phyloP scores from a whole-genome alignment of 2,329 filamentous ascomycete species.

The Epichloe amarillans region DNA sequence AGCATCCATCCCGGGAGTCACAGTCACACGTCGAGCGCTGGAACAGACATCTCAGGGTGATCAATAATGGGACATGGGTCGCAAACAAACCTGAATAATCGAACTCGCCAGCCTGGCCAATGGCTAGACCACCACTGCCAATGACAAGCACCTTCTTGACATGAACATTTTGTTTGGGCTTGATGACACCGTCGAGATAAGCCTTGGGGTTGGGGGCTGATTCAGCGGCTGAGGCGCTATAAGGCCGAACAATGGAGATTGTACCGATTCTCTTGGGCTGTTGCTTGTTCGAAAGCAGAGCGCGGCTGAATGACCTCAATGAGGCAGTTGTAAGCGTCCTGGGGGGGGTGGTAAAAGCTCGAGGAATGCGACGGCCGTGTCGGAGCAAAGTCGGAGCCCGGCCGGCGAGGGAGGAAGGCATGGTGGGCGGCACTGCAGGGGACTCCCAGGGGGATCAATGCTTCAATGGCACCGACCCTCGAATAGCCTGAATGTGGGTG shows the following conservation, averaged over 20 bases:
- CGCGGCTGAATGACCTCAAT: slow-evolving; percentile 19
- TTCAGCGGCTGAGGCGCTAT: slow-evolving; percentile 38
- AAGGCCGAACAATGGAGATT: slow-evolving; percentile 28
- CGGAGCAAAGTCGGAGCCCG: slow-evolving; percentile 45
- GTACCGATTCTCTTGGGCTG: slow-evolving; percentile 34
- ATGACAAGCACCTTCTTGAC: slow-evolving; percentile 97
- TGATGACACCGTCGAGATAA: slow-evolving; percentile 76
- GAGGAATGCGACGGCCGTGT: slow-evolving; percentile 36
- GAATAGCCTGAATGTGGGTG: slow-evolving; percentile 18
- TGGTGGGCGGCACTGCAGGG: slow-evolving; percentile 26
- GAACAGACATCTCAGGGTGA: neutral
- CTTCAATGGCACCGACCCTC: slow-evolving; percentile 21
- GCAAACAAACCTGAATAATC: slow-evolving; percentile 77
- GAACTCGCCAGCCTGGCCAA: slow-evolving; percentile 96
- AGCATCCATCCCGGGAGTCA: neutral
- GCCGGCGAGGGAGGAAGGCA: slow-evolving; percentile 33
- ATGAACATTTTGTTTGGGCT: slow-evolving; percentile 65
- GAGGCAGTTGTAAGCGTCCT: slow-evolving; percentile 30
- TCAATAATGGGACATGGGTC: neutral
- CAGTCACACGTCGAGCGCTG: neutral
- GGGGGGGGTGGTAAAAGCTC: slow-evolving; percentile 28
- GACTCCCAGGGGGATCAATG: slow-evolving; percentile 21
- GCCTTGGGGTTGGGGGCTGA: slow-evolving; percentile 70
- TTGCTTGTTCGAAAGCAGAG: slow-evolving; percentile 18
- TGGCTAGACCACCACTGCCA: slow-evolving; percentile 86